These are phyloP conservation scores for Colletotrichum magnum DNA, from an alignment of 2,329 filamentous ascomycete species.

Conservation along the genomic window DNA sequence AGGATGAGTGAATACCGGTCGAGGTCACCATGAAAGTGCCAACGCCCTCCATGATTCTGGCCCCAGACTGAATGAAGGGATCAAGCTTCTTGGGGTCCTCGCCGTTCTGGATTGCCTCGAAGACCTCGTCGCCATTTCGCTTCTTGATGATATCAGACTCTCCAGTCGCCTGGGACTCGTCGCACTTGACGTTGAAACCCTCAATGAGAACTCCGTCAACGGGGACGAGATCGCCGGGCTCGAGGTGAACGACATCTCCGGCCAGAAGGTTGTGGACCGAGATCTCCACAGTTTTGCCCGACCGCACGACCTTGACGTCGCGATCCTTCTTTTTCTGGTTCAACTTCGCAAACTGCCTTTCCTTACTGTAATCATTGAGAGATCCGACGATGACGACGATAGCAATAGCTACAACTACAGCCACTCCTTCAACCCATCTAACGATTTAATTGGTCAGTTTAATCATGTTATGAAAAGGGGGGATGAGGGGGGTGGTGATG, in stretches of 20 bases:
- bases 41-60: conserved; percentile 82
- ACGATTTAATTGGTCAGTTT: too few species aligned
- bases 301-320: conserved; percentile 78
- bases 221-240: conserved; percentile 81
- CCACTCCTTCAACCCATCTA: conserved; percentile 83
- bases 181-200: conserved; percentile 81
- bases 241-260: conserved; percentile 80
- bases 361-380: conserved; percentile 85
- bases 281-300: conserved; percentile 77
- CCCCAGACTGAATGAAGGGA: conserved; percentile 88
- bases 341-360: conserved; percentile 82
- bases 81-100: conserved; percentile 80
- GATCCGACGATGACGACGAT: conserved; percentile 85
- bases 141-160: conserved; percentile 84
- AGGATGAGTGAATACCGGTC: conserved; percentile 80
- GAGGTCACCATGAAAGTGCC: conserved; percentile 82
- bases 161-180: conserved; percentile 84
- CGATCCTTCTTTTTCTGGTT: conserved; percentile 87
- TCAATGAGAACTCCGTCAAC: conserved; percentile 82
- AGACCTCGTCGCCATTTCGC: conserved; percentile 76
- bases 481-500: too few species aligned
- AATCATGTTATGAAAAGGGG: too few species aligned
- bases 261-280: conserved; percentile 79
- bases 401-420: conserved; percentile 83
- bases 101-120: conserved; percentile 76